Percentiles rank a stretch among this genome's conserved stretches.
Evolutionary conservation across 495 filamentous ascomycete genomes (phyloP).

Genomic region (Talaromyces trachyspermus): DNA sequence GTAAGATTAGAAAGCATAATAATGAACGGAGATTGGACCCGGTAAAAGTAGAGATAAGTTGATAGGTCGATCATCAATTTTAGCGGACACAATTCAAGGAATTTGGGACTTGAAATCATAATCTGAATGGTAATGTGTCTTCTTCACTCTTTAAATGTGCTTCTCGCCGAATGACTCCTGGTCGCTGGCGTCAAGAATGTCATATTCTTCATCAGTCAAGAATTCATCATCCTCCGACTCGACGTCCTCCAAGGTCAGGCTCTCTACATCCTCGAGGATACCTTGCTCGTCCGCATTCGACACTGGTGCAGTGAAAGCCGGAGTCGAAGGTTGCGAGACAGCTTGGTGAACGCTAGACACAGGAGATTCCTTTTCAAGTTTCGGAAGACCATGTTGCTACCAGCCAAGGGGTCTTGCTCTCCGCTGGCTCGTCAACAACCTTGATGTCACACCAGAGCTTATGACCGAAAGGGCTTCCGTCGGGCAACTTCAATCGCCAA

Average conservation of each 20-base stretch:
- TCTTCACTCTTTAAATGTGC: constrained; percentile 9
- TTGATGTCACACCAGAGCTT: constrained; percentile 90
- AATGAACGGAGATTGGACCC: too few species aligned
- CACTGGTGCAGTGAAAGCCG: constrained; percentile 24
- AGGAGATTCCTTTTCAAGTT: constrained; percentile 90
- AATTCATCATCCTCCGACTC: constrained; percentile 56
- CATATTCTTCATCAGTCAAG: constrained; percentile 95
- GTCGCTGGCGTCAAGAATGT: constrained; percentile 91
- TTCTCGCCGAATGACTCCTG: constrained; percentile 63
- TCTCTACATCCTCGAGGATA: constrained; percentile 61
- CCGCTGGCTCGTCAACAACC: constrained; percentile 36
- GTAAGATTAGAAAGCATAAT: too few species aligned
- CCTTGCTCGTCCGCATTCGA: constrained; percentile 43
- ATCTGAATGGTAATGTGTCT: background rate
- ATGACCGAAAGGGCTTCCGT: constrained; percentile 81
- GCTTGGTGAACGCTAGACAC: constrained; percentile 67
- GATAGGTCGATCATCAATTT: too few species aligned
- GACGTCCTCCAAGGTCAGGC: constrained; percentile 54
- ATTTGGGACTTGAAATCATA: too few species aligned
- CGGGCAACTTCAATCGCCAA: constrained; percentile 84
- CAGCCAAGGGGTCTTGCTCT: constrained; percentile 16
- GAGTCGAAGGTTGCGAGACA: constrained; percentile 17
- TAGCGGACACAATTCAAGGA: background rate
- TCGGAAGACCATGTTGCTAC: constrained; percentile 90
- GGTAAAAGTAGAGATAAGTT: too few species aligned